These are phyloP conservation scores for Asterionellopsis glacialis DNA, from an alignment of 108 stramenopile genomes.

Conservation along the genomic window DNA sequence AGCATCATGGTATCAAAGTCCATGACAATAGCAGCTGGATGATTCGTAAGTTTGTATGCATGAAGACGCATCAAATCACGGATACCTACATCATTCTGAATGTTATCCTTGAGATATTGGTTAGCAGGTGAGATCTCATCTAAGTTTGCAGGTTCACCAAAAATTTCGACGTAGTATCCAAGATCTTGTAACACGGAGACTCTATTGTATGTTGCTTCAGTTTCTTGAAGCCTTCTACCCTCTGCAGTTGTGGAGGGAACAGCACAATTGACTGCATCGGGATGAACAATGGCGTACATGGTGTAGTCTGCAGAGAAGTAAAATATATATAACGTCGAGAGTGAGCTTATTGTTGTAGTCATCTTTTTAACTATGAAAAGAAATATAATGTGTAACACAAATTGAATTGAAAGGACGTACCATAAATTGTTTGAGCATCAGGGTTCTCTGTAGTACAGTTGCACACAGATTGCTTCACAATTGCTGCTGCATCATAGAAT, in stretches of 20 bases:
- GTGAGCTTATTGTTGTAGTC: too few species aligned
- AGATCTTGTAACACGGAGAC: conserved; percentile 6
- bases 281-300: conserved; percentile 11
- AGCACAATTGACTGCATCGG: conserved; percentile 1
- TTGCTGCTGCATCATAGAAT: conserved; percentile 8
- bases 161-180: conserved; percentile 6
- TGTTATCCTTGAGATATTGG: conserved; percentile 2
- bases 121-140: background rate
- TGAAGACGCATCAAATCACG: background rate
- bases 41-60: background rate
- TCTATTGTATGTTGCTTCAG: conserved; percentile 2
- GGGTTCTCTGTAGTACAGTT: too few species aligned
- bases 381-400: background rate
- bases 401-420: background rate
- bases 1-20: conserved; percentile 8
- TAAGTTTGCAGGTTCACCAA: background rate
- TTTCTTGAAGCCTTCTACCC: too few species aligned
- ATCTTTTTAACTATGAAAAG: too few species aligned
- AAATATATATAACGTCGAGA: too few species aligned
- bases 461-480: background rate
- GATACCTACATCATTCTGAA: conserved; percentile 3
- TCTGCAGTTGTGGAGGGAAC: background rate
- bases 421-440: too few species aligned
- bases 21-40: background rate
- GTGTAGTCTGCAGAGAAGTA: background rate